Evolutionary conservation across 192 early-diverging fungal species (phyloP).

Genomic region (Funneliformis geosporum): DNA sequence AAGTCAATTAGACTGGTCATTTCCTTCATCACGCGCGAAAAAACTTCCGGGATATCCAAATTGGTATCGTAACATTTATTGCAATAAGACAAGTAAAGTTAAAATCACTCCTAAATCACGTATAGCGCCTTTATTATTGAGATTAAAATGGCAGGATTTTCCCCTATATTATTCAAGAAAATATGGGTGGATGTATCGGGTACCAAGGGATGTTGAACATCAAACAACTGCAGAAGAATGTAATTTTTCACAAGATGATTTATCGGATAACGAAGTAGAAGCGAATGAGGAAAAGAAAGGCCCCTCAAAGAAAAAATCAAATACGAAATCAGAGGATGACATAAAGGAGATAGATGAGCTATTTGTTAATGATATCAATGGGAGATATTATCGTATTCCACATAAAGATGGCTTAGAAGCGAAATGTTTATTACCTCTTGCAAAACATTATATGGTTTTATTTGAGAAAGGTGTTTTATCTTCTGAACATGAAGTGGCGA

Average conservation of each 20-base stretch:
- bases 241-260: slow-evolving; percentile 30
- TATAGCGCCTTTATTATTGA: slow-evolving; percentile 78
- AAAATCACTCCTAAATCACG: slow-evolving; percentile 73
- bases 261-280: not conserved
- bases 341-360: too few relatives aligned
- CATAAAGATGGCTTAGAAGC: slow-evolving; percentile 80
- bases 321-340: slow-evolving; percentile 37
- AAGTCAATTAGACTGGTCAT: slow-evolving; percentile 74
- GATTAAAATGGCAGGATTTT: slow-evolving; percentile 78
- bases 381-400: slow-evolving; percentile 73
- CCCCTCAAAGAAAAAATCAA: not conserved
- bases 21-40: slow-evolving; percentile 47
- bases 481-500: slow-evolving; percentile 66
- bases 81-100: slow-evolving; percentile 53
- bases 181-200: slow-evolving; percentile 84
- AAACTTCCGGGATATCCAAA: slow-evolving; percentile 61
- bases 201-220: slow-evolving; percentile 49
- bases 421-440: slow-evolving; percentile 83
- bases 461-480: slow-evolving; percentile 83
- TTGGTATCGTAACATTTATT: slow-evolving; percentile 86
- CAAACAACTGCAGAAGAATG: slow-evolving; percentile 31
- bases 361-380: slow-evolving; percentile 46
- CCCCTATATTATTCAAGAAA: slow-evolving; percentile 70
- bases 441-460: slow-evolving; percentile 74
- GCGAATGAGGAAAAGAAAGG: not conserved